Base-by-base conservation (phyloP, 2,329 filamentous ascomycete genomes). In the Aspergillus vadensis region DNA sequence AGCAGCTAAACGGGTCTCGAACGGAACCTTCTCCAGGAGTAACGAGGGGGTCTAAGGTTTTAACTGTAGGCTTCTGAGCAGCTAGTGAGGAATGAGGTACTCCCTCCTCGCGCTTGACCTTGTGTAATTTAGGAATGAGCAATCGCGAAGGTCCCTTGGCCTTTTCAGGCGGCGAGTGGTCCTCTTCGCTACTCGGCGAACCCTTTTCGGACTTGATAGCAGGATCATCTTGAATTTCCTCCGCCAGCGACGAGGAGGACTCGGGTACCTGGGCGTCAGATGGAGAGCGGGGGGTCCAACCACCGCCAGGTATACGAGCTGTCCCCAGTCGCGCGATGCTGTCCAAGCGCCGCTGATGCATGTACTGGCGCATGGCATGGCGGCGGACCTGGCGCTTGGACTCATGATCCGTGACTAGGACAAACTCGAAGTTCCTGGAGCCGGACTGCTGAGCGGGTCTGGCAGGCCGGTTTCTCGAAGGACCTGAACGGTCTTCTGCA, bases 331-430 rank as follows among this genome's bases (percentile, higher is more conserved):
- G 67, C 55, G 71, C 70, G 57, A 74, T 74, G 52, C 72, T 69
- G 55, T 74, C 71, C 43, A 72, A 63, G 21, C 72, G 72, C 32
- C 72, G 67, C 59, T 73, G 67, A 48, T 71, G 71, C 67, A 74
- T 72, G 61, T 74, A 73, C 60, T 73, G 71, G 43, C 71, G 71
- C 72, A 74, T 74, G n/a, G 71, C 72, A 74, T 74, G 71, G 30
- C 72, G 72, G 21, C 72, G 72, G 39, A 74, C 72, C 62, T 74
- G 72, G 17, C 68, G 71, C 41, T 71, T 66, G 23, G 72, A 74
- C 59, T 69, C 71, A 17, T 66, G 65, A 63, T 74, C 71, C 21
- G 71, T 74, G 30, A 74, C 72, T 51, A 74, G 62, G 25, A 74
- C 72, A 61, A 74, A 73, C 54, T 74, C 72, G 59, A 73, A 74